Base-by-base conservation (phyloP, 805 yeast genomes). In the Spathaspora sp. region DNA sequence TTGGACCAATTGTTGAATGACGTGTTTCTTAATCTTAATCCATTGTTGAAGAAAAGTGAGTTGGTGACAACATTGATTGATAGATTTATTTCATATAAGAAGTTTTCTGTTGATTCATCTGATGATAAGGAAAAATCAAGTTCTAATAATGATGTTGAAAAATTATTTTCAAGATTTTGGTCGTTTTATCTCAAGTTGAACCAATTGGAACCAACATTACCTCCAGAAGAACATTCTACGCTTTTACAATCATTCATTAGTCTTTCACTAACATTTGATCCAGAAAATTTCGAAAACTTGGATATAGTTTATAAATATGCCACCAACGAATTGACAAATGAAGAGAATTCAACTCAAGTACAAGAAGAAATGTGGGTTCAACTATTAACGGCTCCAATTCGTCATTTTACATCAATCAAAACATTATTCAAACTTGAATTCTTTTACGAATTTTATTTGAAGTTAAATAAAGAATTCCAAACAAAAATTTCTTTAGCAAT, bases 31-130 rank as follows among this genome's bases (percentile, higher is more conserved):
- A 77, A 81, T 51, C 72, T 94, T 54, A 84, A 82, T 62, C 91
- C 94, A 1, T 76, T 79, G 45, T 87, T 89, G n/a, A 78, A 83
- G 44, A 76, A 87, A 50, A 79, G 83, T 43, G 84, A 80, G 51
- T 78, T 92, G 31, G 74, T 92, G 29, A 69, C 82, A 14, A 80
- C 92, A 0, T 74, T 94, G 62, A 82, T 93, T 49, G 85, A 86
- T 44, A 78, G 97, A 54, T 76, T 89, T 50, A 75, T 86, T 7
- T 77, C 75, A 39, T 86, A 75, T 63, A 66, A 65, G 43, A 63
- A 65, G 31, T 62, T 52, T 47, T 66, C 62, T 45, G 52, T 48
- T 11, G 67, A 62, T 40, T 46, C 47, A 28, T 53, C 46, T 9
- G 49, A 43, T 26, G 38, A 54, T 39, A 54, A 55, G 32, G 58